These are phyloP conservation scores for Amorphotheca resinae DNA, from an alignment of 495 filamentous ascomycete species.

Conservation along the genomic window DNA sequence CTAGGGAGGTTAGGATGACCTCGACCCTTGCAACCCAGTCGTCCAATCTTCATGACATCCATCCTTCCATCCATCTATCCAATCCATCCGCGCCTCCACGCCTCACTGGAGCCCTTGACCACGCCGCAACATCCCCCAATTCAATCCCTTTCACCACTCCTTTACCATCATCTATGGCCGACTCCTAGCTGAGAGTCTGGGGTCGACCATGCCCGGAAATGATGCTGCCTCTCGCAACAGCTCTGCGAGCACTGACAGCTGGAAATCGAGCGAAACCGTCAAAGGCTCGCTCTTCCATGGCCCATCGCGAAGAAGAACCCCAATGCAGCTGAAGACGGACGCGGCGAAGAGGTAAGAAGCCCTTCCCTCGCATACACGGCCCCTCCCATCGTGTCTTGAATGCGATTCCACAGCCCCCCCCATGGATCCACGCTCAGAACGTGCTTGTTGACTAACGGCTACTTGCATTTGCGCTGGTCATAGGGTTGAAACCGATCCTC, in stretches of 20 bases:
- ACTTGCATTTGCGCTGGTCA: constrained; percentile 17
- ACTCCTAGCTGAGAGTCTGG: constrained; percentile 12
- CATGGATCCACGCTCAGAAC: constrained; percentile 11
- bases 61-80: too few relatives aligned
- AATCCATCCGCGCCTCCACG: background rate
- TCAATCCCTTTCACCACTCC: background rate
- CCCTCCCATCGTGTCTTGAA: constrained; percentile 13
- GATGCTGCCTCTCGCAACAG: constrained; percentile 44
- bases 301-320: constrained; percentile 32
- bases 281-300: constrained; percentile 30
- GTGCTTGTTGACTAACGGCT: constrained; percentile 21
- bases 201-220: constrained; percentile 44
- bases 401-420: background rate
- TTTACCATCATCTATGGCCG: constrained; percentile 10
- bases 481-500: constrained; percentile 34
- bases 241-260: constrained; percentile 46
- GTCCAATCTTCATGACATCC: too few relatives aligned
- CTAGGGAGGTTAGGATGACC: too few relatives aligned
- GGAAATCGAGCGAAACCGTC: constrained; percentile 45
- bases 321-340: constrained; percentile 44
- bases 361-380: too few relatives aligned
- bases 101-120: background rate
- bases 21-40: too few relatives aligned
- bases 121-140: background rate
- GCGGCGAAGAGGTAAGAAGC: constrained; percentile 31